A percentile compares a stretch with the other conserved stretches of the same genome.
These are phyloP conservation scores for Platanthera zijinensis DNA, from an alignment of 106 monocot genomes.

Conservation along the genomic window DNA sequence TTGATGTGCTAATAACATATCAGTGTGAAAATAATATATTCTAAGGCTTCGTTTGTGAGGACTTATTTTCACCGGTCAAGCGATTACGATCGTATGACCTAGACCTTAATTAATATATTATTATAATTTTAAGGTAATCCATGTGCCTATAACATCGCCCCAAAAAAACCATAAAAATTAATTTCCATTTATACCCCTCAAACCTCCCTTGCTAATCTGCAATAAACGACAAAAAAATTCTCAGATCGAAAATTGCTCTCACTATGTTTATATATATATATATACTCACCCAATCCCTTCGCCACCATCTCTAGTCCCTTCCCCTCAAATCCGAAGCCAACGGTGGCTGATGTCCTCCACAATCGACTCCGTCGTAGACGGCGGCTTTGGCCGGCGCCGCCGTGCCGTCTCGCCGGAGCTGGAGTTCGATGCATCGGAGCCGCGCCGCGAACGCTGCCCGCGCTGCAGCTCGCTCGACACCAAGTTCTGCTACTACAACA, in stretches of 20 bases:
- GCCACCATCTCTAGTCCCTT: not conserved
- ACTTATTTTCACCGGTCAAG: too few relatives aligned
- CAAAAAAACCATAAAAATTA: not conserved
- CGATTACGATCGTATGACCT: too few relatives aligned
- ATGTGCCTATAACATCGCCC: too few relatives aligned
- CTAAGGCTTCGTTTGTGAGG: too few relatives aligned
- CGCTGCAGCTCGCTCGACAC: conserved; percentile 19
- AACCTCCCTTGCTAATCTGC: not conserved
- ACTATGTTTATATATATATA: not conserved
- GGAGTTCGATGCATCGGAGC: not conserved
- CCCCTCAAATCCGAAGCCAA: not conserved
- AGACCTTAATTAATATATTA: too few relatives aligned
- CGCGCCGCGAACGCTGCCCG: not conserved
- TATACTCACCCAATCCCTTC: not conserved
- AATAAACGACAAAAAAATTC: not conserved
- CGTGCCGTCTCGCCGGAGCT: not conserved
- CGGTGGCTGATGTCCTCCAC: conserved; percentile 1
- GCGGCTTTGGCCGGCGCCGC: not conserved
- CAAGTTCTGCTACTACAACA: conserved; percentile 64
- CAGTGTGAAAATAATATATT: too few relatives aligned
- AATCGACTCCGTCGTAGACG: not conserved
- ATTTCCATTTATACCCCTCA: not conserved
- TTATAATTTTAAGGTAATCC: too few relatives aligned
- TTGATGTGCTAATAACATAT: too few relatives aligned
- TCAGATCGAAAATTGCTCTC: not conserved